phyloP scores from a whole-genome alignment of 805 yeast genomes.

The Sugiyamaella chiloensis region DNA sequence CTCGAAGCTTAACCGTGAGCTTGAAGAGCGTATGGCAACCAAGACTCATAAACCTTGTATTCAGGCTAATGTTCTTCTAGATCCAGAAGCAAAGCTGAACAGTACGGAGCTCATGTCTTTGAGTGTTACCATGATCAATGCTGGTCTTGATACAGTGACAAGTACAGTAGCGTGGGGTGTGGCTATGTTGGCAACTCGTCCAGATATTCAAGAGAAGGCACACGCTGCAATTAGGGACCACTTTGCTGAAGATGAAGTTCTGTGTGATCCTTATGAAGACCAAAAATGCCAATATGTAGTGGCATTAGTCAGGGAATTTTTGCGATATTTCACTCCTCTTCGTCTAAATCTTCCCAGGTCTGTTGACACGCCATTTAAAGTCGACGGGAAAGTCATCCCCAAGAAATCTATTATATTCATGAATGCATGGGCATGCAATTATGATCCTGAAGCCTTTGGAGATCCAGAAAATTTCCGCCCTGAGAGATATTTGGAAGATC shows the following conservation, averaged over 20 bases:
- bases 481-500: slow-evolving; percentile 29
- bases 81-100: slow-evolving; percentile 25
- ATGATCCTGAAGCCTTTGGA: slow-evolving; percentile 41
- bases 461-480: slow-evolving; percentile 31
- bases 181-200: slow-evolving; percentile 50
- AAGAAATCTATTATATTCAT: slow-evolving; percentile 53
- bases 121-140: slow-evolving; percentile 71
- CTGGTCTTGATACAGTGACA: slow-evolving; percentile 72
- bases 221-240: slow-evolving; percentile 38
- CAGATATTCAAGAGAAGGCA: slow-evolving; percentile 45
- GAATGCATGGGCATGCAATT: slow-evolving; percentile 71
- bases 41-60: slow-evolving; percentile 35
- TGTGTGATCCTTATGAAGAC: slow-evolving; percentile 26
- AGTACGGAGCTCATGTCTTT: slow-evolving; percentile 50
- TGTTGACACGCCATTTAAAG: slow-evolving; percentile 50
- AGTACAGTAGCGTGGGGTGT: slow-evolving; percentile 57
- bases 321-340: slow-evolving; percentile 60
- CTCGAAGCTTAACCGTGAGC: slow-evolving; percentile 30
- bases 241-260: slow-evolving; percentile 29
- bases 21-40: slow-evolving; percentile 26
- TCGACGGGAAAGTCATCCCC: slow-evolving; percentile 46
- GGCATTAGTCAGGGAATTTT: slow-evolving; percentile 61
- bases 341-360: slow-evolving; percentile 67
- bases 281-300: slow-evolving; percentile 43
- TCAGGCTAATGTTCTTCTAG: slow-evolving; percentile 36